Evolutionary conservation across 768 basidiomycete genomes (phyloP), one percentile per base, ranked within the genome.

Genomic region (Lyophyllum semitale): DNA sequence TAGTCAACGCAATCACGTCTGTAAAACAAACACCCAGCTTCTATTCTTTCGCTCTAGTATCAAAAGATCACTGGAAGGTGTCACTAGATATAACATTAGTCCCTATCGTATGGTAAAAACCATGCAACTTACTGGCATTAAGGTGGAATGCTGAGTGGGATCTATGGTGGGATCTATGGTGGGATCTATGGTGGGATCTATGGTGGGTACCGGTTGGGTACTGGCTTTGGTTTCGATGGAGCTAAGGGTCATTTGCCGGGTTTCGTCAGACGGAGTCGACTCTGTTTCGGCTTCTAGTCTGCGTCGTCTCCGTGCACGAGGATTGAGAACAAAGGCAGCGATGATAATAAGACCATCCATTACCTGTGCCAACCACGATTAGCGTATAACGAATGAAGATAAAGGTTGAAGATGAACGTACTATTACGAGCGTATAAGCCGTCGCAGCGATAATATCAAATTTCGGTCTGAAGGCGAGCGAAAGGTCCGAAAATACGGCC

Each of bases 401-500:
- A 22, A 25, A 6, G 26, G 33, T 23, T 23, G 3, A 22, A 22
- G 47, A 45, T 23, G 43, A 22, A 73, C 81, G 53, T 53, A 88
- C 85, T 26, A 86, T 71, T 22, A 92, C 88, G 12, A 84, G 67
- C 13, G 80, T 72, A 65, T 90, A 92, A 1, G 82, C 76, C 27
- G 85, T 71, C 3, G 78, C 80, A 1, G 88, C 88, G 20, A 88
- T 71, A 9, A 79, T 68, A 63, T 92, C 88, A 54, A 91, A 84
- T 8, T 80, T 62, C 5, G 69, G 67, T 59, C 85, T 83, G 73
- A 91, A 90, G 30, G 73, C 79, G 18, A 92, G 76, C 25, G 87
- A 88, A 6, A 90, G 72, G 57, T 82, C 76, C 51, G 82, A 87
- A 71, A 91, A 91, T 2, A 92, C 68, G 5, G 83, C 87, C 26